Evolutionary conservation across 257 asterid species (phyloP), one percentile per base, ranked within the genome.

Genomic region (Gentiana macrophylla): DNA sequence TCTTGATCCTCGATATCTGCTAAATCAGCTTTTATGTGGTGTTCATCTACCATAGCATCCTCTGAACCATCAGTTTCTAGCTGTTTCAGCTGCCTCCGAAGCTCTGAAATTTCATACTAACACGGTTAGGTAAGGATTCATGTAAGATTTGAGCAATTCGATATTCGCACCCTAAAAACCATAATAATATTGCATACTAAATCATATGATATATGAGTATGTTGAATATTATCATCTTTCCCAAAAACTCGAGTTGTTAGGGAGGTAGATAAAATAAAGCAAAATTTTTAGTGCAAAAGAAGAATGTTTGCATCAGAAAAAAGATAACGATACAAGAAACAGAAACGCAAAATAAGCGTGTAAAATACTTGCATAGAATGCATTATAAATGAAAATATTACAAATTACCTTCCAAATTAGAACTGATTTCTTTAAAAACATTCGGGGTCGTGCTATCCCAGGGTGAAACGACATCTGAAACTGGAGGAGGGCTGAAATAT

Each of bases 341-440:
- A 13, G 34, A 50, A 62, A 41, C 37, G 3, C 35, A 9, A 51
- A 35, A 62, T 9, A 8, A 52, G 43, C 11, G 2, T 43, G 34
- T 41, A 24, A 50, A 13, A 37, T 53, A 12, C 9, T 2, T 35
- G 32, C 57, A 13, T 37, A 12, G 4, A n/a, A 33, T 32, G 43
- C 9, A 41, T 10, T 7, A 41, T 10, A n/a, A 60, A 37, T 8
- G 49, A 24, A 32, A 36, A 48, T 8, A 50, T 38, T 0, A 43
- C 52, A 6, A 45, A 80, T 70, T 70, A 92, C 99, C 99, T 59
- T 69, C 80, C 69, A 92, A 71, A 62, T 92, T 88, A 37, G 95
- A 78, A 84, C 86, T 88, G 76, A 92, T 92, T 56, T 88, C 99
- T 69, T 74, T 74, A 70, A 92, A 92, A 68, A 77, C 80, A 55